A percentile compares a stretch with the other conserved stretches of the same genome.
These are phyloP conservation scores for Magnolia kwangsiensis DNA, from an alignment of 164 flowering plant genomes.

Conservation along the genomic window DNA sequence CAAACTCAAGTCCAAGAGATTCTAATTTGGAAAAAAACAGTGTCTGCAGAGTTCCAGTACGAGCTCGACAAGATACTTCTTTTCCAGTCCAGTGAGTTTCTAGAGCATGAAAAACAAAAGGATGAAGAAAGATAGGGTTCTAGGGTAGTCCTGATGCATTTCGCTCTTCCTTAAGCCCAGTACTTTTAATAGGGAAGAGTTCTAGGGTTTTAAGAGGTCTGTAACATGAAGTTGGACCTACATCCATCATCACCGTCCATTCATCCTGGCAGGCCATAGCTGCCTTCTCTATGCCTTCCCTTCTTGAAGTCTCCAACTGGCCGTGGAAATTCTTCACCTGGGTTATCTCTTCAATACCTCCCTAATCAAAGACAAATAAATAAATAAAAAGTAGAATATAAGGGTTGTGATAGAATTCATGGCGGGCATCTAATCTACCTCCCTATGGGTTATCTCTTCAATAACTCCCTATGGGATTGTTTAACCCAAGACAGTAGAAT, in stretches of 20 bases:
- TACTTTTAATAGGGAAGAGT: conserved; percentile 56
- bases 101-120: no score
- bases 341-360: conserved; percentile 19
- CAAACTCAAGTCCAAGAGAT: neutral
- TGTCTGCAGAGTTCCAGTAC: neutral
- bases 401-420: no score
- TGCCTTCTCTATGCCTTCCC: conserved; percentile 23
- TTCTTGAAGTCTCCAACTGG: conserved; percentile 22
- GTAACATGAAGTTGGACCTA: conserved; percentile 21
- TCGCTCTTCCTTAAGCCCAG: conserved; percentile 42
- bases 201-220: conserved; percentile 56
- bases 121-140: neutral
- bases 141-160: conserved; percentile 7
- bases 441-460: no score
- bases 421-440: no score
- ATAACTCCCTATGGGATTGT: no score
- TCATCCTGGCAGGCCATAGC: conserved; percentile 26
- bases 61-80: neutral
- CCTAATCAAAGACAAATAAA: conserved; percentile 8
- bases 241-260: conserved; percentile 32
- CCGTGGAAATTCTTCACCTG: conserved; percentile 22
- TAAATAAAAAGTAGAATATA: no score
- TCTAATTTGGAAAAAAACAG: neutral
- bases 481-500: no score
- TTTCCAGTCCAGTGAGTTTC: no score